Percentiles rank a stretch among this genome's conserved stretches.
Conservation (phyloP, 1,284 basidiomycete genomes). For the Irpex rosettiformis region DNA sequence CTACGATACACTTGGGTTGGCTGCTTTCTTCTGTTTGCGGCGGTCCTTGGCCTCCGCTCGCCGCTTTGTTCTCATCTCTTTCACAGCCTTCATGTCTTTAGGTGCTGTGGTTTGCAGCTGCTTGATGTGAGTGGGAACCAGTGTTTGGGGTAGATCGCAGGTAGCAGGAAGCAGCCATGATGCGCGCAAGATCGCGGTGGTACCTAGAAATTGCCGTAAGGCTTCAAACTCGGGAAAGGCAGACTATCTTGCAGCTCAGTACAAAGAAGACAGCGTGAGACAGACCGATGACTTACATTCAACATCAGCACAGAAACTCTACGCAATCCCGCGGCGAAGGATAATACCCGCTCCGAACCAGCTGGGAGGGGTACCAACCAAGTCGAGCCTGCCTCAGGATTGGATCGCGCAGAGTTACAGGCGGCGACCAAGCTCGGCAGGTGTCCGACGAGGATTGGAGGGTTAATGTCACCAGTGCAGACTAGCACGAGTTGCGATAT, state of each 20-base stretch:
- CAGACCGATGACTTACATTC: not conserved
- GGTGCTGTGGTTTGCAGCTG: constrained; percentile 82
- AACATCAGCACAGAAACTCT: constrained; percentile 49
- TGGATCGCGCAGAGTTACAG: constrained; percentile 49
- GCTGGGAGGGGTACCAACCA: constrained; percentile 71
- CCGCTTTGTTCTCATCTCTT: constrained; percentile 55
- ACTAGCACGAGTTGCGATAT: constrained; percentile 49
- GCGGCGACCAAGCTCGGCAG: constrained; percentile 71
- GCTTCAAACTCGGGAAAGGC: constrained; percentile 35
- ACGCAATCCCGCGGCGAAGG: constrained; percentile 62
- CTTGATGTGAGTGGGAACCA: constrained; percentile 82
- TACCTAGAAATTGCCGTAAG: constrained; percentile 40
- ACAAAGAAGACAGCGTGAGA: not conserved
- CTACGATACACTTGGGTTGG: not conserved
- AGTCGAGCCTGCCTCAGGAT: constrained; percentile 24
- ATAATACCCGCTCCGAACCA: constrained; percentile 65
- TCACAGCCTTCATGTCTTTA: constrained; percentile 73
- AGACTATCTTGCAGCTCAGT: constrained; percentile 24
- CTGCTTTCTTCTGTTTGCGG: constrained; percentile 23
- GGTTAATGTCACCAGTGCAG: constrained; percentile 71
- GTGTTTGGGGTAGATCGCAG: constrained; percentile 15
- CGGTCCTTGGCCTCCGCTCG: constrained; percentile 50
- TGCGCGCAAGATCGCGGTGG: constrained; percentile 50
- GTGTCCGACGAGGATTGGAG: constrained; percentile 67
- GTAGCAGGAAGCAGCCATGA: constrained; percentile 53